Conservation (phyloP, 1,284 basidiomycete species). For the Coniferiporia sulphurascens region DNA sequence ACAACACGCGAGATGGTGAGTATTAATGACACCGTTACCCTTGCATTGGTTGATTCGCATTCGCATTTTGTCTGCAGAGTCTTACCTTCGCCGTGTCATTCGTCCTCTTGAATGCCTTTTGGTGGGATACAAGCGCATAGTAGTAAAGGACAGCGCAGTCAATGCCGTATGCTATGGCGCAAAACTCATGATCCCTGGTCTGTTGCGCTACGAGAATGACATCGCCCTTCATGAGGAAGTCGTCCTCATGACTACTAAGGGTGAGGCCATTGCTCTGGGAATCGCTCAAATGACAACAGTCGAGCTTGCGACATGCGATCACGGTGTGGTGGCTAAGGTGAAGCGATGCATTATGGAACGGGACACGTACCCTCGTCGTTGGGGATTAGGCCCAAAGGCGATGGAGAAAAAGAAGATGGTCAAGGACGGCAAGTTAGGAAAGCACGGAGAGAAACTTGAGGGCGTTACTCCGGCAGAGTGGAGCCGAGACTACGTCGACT, state of each 20-base stretch:
- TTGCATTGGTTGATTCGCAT: background rate
- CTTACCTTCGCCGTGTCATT: constrained; percentile 94
- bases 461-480: constrained; percentile 89
- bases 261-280: constrained; percentile 96
- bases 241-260: constrained; percentile 99
- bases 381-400: constrained; percentile 97
- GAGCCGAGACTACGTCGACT: constrained; percentile 93
- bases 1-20: constrained; percentile 96
- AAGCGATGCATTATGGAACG: constrained; percentile 99
- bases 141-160: constrained; percentile 98
- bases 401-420: constrained; percentile 98
- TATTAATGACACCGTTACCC: constrained; percentile 5
- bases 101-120: constrained; percentile 93
- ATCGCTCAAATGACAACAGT: constrained; percentile 99
- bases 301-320: constrained; percentile 96
- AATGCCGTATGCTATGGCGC: constrained; percentile 99
- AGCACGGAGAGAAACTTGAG: constrained; percentile 91
- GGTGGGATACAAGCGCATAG: constrained; percentile 96
- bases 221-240: constrained; percentile 97
- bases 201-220: constrained; percentile 94
- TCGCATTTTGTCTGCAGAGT: constrained; percentile 50
- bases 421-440: constrained; percentile 94
- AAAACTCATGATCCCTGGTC: constrained; percentile 99
- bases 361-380: constrained; percentile 95
- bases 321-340: constrained; percentile 98